These are phyloP conservation scores for Candida gorgasii DNA, from an alignment of 805 yeast genomes.

Conservation along the genomic window DNA sequence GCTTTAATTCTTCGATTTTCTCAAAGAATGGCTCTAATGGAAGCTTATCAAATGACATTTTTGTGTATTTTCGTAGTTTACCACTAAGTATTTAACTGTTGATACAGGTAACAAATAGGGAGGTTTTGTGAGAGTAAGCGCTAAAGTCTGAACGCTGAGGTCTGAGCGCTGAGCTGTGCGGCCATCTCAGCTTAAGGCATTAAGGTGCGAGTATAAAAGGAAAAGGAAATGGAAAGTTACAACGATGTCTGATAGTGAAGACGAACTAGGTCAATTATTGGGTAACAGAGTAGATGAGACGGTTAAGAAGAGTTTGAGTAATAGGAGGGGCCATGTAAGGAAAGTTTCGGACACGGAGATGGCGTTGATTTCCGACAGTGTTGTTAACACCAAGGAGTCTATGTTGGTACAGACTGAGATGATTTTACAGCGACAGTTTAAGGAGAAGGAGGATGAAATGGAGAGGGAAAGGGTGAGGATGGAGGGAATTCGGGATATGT, in stretches of 20 bases:
- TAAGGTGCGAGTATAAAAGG: too few species aligned
- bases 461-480: too few species aligned
- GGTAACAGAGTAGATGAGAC: not conserved
- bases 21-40: constrained; percentile 49
- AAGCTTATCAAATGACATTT: constrained; percentile 41
- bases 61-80: not conserved
- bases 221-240: constrained; percentile 2
- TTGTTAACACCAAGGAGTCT: not conserved
- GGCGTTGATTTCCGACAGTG: constrained; percentile 1
- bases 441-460: not conserved
- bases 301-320: not conserved
- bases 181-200: constrained; percentile 5
- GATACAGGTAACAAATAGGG: too few species aligned
- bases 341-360: constrained; percentile 4
- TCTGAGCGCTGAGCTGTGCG: not conserved
- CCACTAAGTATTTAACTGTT: too few species aligned
- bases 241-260: constrained; percentile 9
- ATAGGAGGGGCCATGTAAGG: not conserved
- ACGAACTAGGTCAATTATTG: constrained; percentile 4
- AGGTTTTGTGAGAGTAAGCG: too few species aligned
- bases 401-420: not conserved
- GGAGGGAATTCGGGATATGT: too few species aligned
- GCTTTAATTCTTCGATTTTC: constrained; percentile 74
- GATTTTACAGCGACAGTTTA: not conserved
- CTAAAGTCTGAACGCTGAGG: too few species aligned